Conservation (phyloP, 768 basidiomycete genomes). For the Phlegmacium glaucopus region DNA sequence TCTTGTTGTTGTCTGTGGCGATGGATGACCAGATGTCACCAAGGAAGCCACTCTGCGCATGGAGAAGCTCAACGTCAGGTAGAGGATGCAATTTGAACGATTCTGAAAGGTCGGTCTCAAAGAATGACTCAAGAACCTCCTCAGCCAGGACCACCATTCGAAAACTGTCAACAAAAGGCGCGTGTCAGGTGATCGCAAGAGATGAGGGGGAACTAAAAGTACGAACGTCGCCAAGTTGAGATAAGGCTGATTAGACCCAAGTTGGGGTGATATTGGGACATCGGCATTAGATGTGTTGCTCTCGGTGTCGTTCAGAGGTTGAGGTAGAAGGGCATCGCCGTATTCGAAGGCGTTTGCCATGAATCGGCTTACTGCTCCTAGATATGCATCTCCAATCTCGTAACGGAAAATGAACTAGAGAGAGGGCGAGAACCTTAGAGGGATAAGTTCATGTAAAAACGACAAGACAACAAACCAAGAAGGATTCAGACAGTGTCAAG, state of each 20-base stretch:
- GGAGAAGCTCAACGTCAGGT: conserved; percentile 63
- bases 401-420: conserved; percentile 94
- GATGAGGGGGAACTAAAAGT: background rate
- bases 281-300: conserved; percentile 20
- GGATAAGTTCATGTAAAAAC: conserved; percentile 4
- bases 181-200: background rate
- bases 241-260: conserved; percentile 83
- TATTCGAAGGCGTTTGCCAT: conserved; percentile 99
- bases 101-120: conserved; percentile 84
- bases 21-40: conserved; percentile 90
- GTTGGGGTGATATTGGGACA: conserved; percentile 39
- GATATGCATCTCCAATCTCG: conserved; percentile 93
- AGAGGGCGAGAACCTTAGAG: background rate
- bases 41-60: conserved; percentile 56
- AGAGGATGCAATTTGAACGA: conserved; percentile 81
- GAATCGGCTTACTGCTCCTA: conserved; percentile 94
- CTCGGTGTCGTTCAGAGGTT: conserved; percentile 28
- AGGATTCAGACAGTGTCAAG: conserved; percentile 88
- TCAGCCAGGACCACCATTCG: conserved; percentile 98
- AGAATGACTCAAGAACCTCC: conserved; percentile 95
- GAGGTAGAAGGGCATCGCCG: conserved; percentile 85
- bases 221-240: conserved; percentile 85
- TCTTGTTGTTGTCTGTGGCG: conserved; percentile 88
- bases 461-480: conserved; percentile 52
- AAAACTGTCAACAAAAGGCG: conserved; percentile 52